Evolutionary conservation across 495 filamentous ascomycete species (phyloP), one percentile per base, ranked within the genome.

Genomic region (Cryomyces minteri): DNA sequence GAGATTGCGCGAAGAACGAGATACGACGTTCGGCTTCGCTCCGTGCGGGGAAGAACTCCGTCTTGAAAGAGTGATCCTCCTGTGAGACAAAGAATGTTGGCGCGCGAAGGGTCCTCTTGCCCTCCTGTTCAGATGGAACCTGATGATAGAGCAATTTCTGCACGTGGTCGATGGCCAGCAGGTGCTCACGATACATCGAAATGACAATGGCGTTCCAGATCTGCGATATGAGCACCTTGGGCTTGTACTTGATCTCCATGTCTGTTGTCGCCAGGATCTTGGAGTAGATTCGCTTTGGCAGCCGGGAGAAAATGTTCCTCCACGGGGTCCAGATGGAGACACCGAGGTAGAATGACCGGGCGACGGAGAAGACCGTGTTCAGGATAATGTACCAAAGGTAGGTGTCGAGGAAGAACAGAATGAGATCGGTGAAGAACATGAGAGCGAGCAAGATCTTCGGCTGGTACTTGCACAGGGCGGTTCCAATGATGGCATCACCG

Each of bases 241-340:
- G 90, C 67, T 99, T 99, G 70, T 99, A 99, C 72, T 99, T 99
- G 71, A 99, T 99, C 62, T 96, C 90, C 92, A 99, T 99, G 59
- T 99, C 90, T 9, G 90, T 95, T 0, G 90, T 99, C 0, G 90
- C 90, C 11, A 99, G 71, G 44, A 99, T 76, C 70, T 99, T 99
- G 38, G 90, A 99, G 67, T 99, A 99, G 55, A 99, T 93, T 71
- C 90, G 92, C 74, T 99, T 99, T 2, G 90, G 90, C 37, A 99
- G 74, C 31, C 90, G 84, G 33, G 90, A 95, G 69, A 95, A 99
- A 52, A 99, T 87, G 62, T 99, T 99, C 57, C 90, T 74, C 90
- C 90, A 99, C 1, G 90, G 90, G 7, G 90, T 96, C 85, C 78
- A 90, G 62, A 99, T 95, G 0, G 90, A 99, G 4, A 94, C 82